phyloP scores from a whole-genome alignment of 805 yeast species.

The Candida golubevii region DNA sequence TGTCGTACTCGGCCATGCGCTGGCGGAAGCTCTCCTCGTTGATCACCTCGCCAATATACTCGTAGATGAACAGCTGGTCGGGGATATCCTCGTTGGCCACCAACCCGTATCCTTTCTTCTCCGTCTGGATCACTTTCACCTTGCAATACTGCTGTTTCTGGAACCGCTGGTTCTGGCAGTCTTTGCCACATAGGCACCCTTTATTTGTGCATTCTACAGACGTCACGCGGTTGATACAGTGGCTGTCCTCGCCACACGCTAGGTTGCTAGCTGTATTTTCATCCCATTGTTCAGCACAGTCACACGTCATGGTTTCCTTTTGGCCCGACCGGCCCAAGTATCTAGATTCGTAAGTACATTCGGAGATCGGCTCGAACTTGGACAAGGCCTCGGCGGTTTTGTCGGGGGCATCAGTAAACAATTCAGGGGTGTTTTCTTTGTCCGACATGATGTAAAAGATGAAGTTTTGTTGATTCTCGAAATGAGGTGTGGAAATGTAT shows the following conservation, averaged over 20 bases:
- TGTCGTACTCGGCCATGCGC: constrained; percentile 72
- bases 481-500: too few relatives aligned
- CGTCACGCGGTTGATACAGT: constrained; percentile 89
- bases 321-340: constrained; percentile 67
- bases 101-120: constrained; percentile 84
- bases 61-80: constrained; percentile 74
- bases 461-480: too few relatives aligned
- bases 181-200: constrained; percentile 63
- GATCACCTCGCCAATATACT: constrained; percentile 91
- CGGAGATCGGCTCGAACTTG: constrained; percentile 52
- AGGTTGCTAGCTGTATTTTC: constrained; percentile 31
- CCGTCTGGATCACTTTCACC: constrained; percentile 81
- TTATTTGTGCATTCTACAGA: constrained; percentile 85
- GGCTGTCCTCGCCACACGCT: constrained; percentile 83
- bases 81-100: constrained; percentile 59
- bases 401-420: constrained; percentile 43
- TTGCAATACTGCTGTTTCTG: constrained; percentile 70
- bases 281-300: constrained; percentile 60
- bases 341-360: constrained; percentile 61
- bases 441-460: constrained; percentile 1
- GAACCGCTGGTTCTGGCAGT: constrained; percentile 85
- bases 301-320: constrained; percentile 86
- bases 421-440: constrained; percentile 12
- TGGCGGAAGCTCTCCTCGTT: constrained; percentile 71
- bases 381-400: constrained; percentile 65